phyloP scores from a whole-genome alignment of 176 grass and related monocot genomes.

The Panicum miliaceum region DNA sequence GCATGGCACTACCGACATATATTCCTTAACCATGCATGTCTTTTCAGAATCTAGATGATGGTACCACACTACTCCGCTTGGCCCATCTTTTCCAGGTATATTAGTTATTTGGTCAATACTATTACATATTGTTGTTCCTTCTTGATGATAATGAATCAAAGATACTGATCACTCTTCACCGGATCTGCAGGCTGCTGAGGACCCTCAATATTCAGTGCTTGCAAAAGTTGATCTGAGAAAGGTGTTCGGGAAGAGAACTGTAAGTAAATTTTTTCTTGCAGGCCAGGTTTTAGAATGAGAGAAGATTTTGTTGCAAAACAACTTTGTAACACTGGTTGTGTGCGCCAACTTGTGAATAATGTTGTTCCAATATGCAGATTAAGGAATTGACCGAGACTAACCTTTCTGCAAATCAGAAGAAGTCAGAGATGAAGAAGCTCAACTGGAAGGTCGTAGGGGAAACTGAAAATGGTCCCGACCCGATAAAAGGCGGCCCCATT shows the following conservation, averaged over 20 bases:
- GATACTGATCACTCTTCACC: not conserved
- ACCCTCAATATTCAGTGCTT: conserved; percentile 65
- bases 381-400: conserved; percentile 74
- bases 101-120: not conserved
- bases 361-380: conserved; percentile 50
- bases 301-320: not conserved
- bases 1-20: not conserved
- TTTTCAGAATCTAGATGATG: conserved; percentile 84
- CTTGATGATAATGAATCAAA: conserved; percentile 7
- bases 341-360: not conserved
- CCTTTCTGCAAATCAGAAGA: conserved; percentile 83
- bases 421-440: conserved; percentile 76
- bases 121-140: not conserved
- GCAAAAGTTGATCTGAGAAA: conserved; percentile 73
- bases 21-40: not conserved
- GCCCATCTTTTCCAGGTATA: conserved; percentile 91
- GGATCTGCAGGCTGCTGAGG: conserved; percentile 59
- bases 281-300: not conserved
- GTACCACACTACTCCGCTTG: conserved; percentile 68
- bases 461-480: conserved; percentile 25
- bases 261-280: conserved; percentile 39
- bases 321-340: not conserved
- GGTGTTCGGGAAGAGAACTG: conserved; percentile 63
- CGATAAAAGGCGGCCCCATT: conserved; percentile 60
- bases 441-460: conserved; percentile 57